phyloP scores from a whole-genome alignment of 2,329 filamentous ascomycete genomes.

The Pseudocercospora macadamiae region DNA sequence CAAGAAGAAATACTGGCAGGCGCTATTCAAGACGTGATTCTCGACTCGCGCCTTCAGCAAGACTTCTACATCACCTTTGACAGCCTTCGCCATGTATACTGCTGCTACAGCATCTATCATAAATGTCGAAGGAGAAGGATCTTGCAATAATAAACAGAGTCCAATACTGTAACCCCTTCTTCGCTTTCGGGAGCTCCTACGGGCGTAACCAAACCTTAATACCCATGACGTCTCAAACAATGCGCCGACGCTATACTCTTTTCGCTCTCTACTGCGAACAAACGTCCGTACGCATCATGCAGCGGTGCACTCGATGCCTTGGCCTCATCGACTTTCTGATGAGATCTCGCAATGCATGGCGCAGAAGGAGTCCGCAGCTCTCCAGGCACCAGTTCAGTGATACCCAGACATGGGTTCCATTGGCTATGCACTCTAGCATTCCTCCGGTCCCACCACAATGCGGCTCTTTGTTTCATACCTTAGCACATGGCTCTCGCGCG shows the following conservation, averaged over 20 bases:
- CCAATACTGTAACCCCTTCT: too few species aligned
- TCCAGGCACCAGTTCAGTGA: not conserved
- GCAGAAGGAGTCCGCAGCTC: not conserved
- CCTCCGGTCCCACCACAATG: not conserved
- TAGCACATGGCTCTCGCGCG: slow-evolving; percentile 4
- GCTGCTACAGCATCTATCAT: too few species aligned
- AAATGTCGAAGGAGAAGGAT: too few species aligned
- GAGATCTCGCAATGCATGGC: not conserved
- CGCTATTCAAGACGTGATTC: too few species aligned
- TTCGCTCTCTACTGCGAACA: not conserved
- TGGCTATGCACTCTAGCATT: not conserved
- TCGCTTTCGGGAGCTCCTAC: not conserved
- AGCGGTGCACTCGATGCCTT: not conserved
- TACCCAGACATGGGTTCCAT: not conserved
- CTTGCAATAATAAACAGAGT: too few species aligned
- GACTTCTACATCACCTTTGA: too few species aligned
- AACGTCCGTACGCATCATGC: slow-evolving; percentile 2
- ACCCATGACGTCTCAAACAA: not conserved
- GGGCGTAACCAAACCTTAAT: not conserved
- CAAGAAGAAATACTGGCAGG: too few species aligned
- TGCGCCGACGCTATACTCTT: not conserved
- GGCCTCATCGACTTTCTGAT: not conserved
- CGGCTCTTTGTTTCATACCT: not conserved
- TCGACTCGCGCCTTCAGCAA: too few species aligned
- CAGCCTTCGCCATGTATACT: too few species aligned